Base-by-base conservation (phyloP, 768 basidiomycete species). In the Daedaleopsis sinensis region DNA sequence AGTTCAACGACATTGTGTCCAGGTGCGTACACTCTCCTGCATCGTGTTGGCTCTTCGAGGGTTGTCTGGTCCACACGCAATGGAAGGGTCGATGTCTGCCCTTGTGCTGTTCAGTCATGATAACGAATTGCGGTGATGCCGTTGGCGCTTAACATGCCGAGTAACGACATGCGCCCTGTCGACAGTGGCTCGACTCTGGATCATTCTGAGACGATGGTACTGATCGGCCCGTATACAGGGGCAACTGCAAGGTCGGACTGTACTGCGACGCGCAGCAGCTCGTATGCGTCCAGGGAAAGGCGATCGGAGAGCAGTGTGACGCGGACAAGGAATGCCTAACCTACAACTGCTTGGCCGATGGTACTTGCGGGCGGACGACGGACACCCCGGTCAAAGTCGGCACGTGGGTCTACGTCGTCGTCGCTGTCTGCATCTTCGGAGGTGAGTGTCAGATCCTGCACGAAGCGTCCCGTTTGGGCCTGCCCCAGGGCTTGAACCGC, bases 1-100 rank as follows among this genome's bases (percentile, higher is more conserved):
- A 90, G 71, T 92, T 88, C 63, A 81, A 90, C 49, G 85, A 91
- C 71, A 87, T 94, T 55, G 86, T 94, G 2, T 94, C 93, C 59
- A 84, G 93, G 93, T 91, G 67, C 36, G 78, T 70, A 39, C 46
- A 24, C 18, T 23, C 49, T 21, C 24, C 5, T 19, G 15, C n/a
- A 18, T 3, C 37, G 18, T 24, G 5, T 32, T 7, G n/a, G 12
- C 19, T 32, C 37, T 55, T 23, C 13, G 51, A 13, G n/a, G 36
- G 10, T n/a, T 42, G 27, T 36, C 48, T 44, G 27, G 27, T 7
- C 27, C 7, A 7, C 7, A 32, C 27, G 27, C 27, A 32, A 32
- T 32, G 27, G 27, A 42, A 42, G 18, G 39, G 39, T 42, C 39
- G 39, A 4, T 18, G 10, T 18, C 39, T 42, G 13, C 13, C 2